Evolutionary conservation across 108 stramenopile species (phyloP).

Genomic region (Aureococcus anophagefferens): DNA sequence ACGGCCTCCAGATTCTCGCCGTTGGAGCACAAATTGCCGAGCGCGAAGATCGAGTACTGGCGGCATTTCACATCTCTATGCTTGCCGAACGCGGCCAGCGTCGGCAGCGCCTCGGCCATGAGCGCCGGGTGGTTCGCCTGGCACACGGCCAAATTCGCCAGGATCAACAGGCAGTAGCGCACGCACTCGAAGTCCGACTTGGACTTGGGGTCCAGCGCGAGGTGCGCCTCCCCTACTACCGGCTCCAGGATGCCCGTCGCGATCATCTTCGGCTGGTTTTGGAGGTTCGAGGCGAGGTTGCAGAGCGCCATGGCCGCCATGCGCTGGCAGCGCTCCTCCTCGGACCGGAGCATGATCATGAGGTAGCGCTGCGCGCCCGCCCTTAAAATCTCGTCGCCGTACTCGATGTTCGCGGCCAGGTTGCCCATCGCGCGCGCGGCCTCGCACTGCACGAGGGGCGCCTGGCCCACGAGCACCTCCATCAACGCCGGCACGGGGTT

Average conservation of each 20-base stretch:
- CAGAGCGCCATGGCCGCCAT: conserved; percentile 60
- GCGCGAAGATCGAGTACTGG: conserved; percentile 62
- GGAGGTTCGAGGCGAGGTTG: conserved; percentile 54
- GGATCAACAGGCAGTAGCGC: conserved; percentile 56
- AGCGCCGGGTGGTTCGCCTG: conserved; percentile 44
- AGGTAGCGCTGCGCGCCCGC: conserved; percentile 42
- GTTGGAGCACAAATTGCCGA: conserved; percentile 64
- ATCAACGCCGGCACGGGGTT: conserved; percentile 56
- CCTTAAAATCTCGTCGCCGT: conserved; percentile 48
- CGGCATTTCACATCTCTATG: conserved; percentile 63
- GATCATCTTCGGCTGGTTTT: conserved; percentile 55
- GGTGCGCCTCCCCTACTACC: conserved; percentile 37
- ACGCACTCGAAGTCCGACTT: conserved; percentile 59
- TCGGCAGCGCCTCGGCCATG: conserved; percentile 37
- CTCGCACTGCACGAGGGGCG: conserved; percentile 50
- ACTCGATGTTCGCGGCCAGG: conserved; percentile 64
- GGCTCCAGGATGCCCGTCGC: conserved; percentile 47
- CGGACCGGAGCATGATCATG: conserved; percentile 47
- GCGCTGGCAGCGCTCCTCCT: conserved; percentile 38
- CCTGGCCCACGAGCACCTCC: conserved; percentile 34
- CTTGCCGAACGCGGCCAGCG: conserved; percentile 51
- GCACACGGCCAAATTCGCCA: conserved; percentile 55
- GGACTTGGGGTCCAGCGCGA: conserved; percentile 55
- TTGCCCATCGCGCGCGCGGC: conserved; percentile 67
- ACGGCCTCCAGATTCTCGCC: conserved; percentile 49